A percentile compares a stretch with the other conserved stretches of the same genome.
Evolutionary conservation across 164 flowering plant species (phyloP).

Genomic region (Nymphaea thermarum): DNA sequence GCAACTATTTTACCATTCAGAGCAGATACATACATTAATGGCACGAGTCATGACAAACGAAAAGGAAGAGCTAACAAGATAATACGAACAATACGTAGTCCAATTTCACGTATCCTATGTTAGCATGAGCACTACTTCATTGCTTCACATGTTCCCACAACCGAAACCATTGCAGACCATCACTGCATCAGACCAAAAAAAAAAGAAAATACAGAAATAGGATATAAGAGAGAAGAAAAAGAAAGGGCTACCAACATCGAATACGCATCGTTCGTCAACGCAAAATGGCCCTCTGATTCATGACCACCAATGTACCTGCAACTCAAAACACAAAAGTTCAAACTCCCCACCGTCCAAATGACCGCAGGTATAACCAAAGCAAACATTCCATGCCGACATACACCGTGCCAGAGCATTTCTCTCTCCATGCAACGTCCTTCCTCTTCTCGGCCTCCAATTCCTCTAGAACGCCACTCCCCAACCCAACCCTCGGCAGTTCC

Average conservation of each 20-base stretch:
- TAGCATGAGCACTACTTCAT: neutral
- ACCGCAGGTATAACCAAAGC: too few relatives aligned
- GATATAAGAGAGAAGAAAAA: neutral
- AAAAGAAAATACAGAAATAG: neutral
- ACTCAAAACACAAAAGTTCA: conserved; percentile 4
- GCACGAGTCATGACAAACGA: neutral
- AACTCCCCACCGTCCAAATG: neutral
- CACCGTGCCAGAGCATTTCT: conserved; percentile 98
- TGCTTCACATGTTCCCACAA: neutral
- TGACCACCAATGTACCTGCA: conserved; percentile 89
- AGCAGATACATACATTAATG: neutral
- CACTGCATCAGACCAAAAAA: neutral
- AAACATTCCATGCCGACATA: conserved; percentile 26
- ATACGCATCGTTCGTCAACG: conserved; percentile 86
- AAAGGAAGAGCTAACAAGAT: neutral
- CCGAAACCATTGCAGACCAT: neutral
- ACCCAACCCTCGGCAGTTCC: conserved; percentile 57
- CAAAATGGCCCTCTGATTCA: conserved; percentile 83
- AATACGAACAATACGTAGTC: neutral
- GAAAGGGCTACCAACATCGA: conserved; percentile 72
- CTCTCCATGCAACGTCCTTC: conserved; percentile 81
- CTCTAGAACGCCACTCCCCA: conserved; percentile 51
- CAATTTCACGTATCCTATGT: neutral
- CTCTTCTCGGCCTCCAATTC: conserved; percentile 52
- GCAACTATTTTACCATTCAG: too few relatives aligned